phyloP scores from a whole-genome alignment of 2,329 filamentous ascomycete species.

The Aspergillus latus region DNA sequence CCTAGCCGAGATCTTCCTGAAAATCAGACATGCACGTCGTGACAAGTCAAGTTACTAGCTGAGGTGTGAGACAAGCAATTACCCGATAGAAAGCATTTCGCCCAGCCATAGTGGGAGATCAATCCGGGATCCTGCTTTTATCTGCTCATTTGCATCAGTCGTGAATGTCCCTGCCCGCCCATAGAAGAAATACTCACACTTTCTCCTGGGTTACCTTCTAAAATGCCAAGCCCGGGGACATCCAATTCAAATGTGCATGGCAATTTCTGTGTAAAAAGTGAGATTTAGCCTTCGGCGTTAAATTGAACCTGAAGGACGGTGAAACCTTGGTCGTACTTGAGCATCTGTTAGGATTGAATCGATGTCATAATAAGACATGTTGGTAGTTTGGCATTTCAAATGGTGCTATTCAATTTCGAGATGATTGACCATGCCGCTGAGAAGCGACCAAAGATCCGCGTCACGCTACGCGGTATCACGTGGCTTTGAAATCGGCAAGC shows the following conservation, averaged over 20 bases:
- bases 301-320: neutral
- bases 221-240: slow-evolving; percentile 80
- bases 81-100: slow-evolving; percentile 71
- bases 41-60: neutral
- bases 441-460: slow-evolving; percentile 6
- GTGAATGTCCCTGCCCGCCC: neutral
- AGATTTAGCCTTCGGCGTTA: neutral
- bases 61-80: slow-evolving; percentile 20
- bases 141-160: slow-evolving; percentile 40
- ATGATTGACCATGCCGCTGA: neutral
- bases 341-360: slow-evolving; percentile 50
- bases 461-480: slow-evolving; percentile 14
- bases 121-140: slow-evolving; percentile 78
- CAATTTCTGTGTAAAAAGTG: slow-evolving; percentile 66
- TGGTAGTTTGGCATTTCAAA: neutral
- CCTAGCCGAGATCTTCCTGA: slow-evolving; percentile 43
- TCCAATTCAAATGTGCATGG: slow-evolving; percentile 93
- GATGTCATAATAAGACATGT: slow-evolving; percentile 50
- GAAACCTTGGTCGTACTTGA: slow-evolving; percentile 30
- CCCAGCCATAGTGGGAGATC: slow-evolving; percentile 90
- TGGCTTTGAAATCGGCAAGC: neutral
- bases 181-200: slow-evolving; percentile 43
- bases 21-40: neutral
- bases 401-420: neutral
- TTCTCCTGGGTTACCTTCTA: slow-evolving; percentile 75